Conservation (phyloP, 768 basidiomycete genomes). For the Candolleomyces efflorescens region DNA sequence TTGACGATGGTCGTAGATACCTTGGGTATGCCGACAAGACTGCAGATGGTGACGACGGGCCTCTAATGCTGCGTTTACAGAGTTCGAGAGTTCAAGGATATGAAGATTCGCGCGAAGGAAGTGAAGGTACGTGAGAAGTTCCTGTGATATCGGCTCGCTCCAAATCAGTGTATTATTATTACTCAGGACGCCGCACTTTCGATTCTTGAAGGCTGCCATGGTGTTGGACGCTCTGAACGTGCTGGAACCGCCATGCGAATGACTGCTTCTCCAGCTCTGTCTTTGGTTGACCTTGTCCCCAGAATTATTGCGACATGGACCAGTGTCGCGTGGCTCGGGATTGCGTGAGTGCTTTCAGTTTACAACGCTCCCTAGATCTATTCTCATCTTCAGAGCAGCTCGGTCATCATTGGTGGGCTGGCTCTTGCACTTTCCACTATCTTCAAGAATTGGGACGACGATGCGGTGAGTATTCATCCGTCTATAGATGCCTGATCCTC, state of each 20-base stretch:
- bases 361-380: too few relatives aligned
- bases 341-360: too few relatives aligned
- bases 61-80: background rate
- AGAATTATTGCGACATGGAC: too few relatives aligned
- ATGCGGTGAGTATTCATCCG: background rate
- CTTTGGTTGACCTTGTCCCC: too few relatives aligned
- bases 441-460: background rate
- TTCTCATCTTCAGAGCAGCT: too few relatives aligned
- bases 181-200: background rate
- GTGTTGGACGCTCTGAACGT: background rate
- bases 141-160: background rate
- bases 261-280: too few relatives aligned
- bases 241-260: too few relatives aligned
- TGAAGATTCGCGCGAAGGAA: constrained; percentile 6
- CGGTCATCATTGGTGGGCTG: background rate
- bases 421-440: background rate
- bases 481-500: background rate
- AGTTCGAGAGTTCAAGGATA: background rate
- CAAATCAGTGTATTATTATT: background rate
- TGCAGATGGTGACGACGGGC: background rate
- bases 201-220: background rate
- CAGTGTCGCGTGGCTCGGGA: too few relatives aligned
- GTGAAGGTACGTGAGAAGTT: background rate
- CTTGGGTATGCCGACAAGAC: background rate
- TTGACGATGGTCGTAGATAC: background rate